Evolutionary conservation across 2,329 filamentous ascomycete genomes (phyloP).

Genomic region (Monilinia fructigena): DNA sequence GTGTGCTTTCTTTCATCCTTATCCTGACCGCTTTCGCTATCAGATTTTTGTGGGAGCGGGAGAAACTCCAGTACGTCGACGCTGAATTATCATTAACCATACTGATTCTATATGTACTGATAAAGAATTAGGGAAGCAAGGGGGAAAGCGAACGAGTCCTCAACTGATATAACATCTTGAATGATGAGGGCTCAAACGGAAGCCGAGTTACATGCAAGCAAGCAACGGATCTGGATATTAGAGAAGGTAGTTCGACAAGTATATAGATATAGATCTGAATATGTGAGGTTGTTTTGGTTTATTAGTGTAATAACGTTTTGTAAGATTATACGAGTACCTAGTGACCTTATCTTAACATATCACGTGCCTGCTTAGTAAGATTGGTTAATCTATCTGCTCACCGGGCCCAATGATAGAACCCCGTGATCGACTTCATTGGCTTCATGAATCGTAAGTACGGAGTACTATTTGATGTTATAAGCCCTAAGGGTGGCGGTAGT

Average conservation of each 20-base stretch:
- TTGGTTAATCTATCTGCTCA: too few relatives aligned
- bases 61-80: slow-evolving; percentile 18
- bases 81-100: not conserved
- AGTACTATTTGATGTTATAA: too few relatives aligned
- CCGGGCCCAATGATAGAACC: too few relatives aligned
- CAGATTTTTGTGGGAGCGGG: slow-evolving; percentile 24
- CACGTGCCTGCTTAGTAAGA: too few relatives aligned
- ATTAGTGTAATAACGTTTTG: too few relatives aligned
- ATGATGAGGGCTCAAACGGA: not conserved
- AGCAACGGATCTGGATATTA: not conserved
- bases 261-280: not conserved
- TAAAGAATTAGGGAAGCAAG: slow-evolving; percentile 2
- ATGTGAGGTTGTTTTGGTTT: too few relatives aligned
- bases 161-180: not conserved
- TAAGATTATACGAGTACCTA: too few relatives aligned
- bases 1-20: slow-evolving; percentile 45
- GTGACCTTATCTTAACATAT: too few relatives aligned
- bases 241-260: not conserved
- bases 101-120: not conserved
- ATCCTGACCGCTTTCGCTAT: slow-evolving; percentile 25
- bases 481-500: too few relatives aligned
- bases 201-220: not conserved
- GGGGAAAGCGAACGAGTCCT: not conserved
- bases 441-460: too few relatives aligned
- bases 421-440: too few relatives aligned